These are phyloP conservation scores for Amauroascus verrucosus DNA, from an alignment of 2,329 filamentous ascomycete genomes.

Conservation along the genomic window DNA sequence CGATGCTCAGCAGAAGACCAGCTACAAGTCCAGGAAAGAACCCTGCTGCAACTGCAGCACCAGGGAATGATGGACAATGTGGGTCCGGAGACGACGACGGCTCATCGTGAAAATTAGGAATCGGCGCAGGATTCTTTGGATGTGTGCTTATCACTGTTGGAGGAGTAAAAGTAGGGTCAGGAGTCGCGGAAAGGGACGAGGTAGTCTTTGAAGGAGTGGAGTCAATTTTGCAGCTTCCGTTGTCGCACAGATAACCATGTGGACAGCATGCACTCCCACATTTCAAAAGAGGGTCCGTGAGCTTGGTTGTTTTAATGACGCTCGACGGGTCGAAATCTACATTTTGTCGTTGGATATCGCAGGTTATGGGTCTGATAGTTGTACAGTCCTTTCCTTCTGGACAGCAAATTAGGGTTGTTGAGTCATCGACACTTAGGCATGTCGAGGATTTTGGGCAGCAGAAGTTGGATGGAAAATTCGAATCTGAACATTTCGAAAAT, in stretches of 20 bases:
- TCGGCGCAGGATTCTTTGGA: constrained; percentile 15
- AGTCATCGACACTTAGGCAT: constrained; percentile 35
- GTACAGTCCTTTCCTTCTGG: constrained; percentile 34
- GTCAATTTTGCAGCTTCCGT: constrained; percentile 17
- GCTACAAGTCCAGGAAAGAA: constrained; percentile 39
- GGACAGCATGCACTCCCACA: constrained; percentile 39
- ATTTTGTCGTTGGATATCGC: constrained; percentile 36
- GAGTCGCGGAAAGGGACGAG: constrained; percentile 17
- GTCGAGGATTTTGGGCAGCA: constrained; percentile 34
- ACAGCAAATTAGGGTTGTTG: constrained; percentile 39
- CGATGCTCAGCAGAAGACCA: constrained; percentile 44
- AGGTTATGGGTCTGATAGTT: constrained; percentile 35
- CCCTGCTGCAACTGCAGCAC: constrained; percentile 34
- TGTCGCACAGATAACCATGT: constrained; percentile 38
- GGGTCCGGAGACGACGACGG: constrained; percentile 11
- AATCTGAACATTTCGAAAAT: constrained; percentile 29
- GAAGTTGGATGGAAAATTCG: constrained; percentile 34
- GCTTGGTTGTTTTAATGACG: constrained; percentile 34
- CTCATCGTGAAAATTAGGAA: constrained; percentile 14
- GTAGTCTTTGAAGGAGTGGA: constrained; percentile 23
- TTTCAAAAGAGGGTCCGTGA: constrained; percentile 32
- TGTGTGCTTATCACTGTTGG: constrained; percentile 15
- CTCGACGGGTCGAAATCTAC: constrained; percentile 29
- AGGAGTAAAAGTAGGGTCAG: constrained; percentile 17
- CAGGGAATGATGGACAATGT: constrained; percentile 33